phyloP scores from a whole-genome alignment of 2,329 filamentous ascomycete species.

The Dactylellina cionopaga region DNA sequence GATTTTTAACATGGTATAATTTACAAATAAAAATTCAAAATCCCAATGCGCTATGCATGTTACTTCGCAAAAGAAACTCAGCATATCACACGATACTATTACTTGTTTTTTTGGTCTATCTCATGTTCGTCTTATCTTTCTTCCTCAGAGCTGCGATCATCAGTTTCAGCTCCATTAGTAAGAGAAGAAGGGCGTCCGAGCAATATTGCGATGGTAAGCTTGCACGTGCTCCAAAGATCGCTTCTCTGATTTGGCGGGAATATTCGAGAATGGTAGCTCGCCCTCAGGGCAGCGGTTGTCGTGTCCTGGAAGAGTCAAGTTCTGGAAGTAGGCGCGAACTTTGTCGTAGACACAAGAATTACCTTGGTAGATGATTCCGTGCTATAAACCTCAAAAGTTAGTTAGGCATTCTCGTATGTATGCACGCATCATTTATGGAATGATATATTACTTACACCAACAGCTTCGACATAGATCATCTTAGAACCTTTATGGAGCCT shows the following conservation, averaged over 20 bases:
- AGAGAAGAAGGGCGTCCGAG: neutral
- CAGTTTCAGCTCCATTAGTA: neutral
- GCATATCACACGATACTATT: too few relatives aligned
- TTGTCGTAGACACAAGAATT: slow-evolving; percentile 45
- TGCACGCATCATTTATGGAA: neutral
- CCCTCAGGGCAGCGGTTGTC: slow-evolving; percentile 32
- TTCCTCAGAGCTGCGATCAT: neutral
- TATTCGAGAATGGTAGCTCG: slow-evolving; percentile 20
- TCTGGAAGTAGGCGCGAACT: slow-evolving; percentile 35
- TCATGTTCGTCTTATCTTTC: neutral
- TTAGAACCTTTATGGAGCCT: slow-evolving; percentile 23
- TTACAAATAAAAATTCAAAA: neutral
- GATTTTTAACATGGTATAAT: neutral
- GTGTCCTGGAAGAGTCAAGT: slow-evolving; percentile 36
- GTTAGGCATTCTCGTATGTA: neutral
- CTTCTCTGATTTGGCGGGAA: slow-evolving; percentile 2
- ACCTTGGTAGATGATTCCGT: slow-evolving; percentile 17
- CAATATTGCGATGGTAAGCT: slow-evolving; percentile 3
- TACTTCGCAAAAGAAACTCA: too few relatives aligned
- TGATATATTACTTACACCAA: slow-evolving; percentile 32
- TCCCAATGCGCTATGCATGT: too few relatives aligned
- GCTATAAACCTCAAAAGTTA: slow-evolving; percentile 20
- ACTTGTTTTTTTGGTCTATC: neutral
- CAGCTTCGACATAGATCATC: slow-evolving; percentile 46
- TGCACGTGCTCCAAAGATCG: neutral